Percentiles rank a stretch among this genome's conserved stretches.
These are phyloP conservation scores for Zymoseptoria pseudotritici DNA, from an alignment of 2,329 filamentous ascomycete species.

Conservation along the genomic window DNA sequence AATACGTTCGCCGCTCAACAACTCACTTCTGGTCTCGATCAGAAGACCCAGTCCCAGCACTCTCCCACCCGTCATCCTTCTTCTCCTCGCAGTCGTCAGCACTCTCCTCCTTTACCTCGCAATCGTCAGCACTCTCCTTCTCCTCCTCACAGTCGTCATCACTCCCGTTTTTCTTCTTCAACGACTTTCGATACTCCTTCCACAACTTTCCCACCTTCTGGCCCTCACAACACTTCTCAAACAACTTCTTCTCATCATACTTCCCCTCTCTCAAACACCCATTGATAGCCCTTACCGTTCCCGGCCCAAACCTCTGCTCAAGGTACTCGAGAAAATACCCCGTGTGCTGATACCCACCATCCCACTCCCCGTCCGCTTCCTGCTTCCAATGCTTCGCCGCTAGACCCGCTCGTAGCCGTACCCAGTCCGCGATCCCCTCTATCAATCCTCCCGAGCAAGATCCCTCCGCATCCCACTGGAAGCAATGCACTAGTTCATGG, in stretches of 20 bases:
- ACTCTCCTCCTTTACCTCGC: conserved; percentile 2
- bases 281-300: conserved; percentile 52
- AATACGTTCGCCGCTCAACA: not conserved
- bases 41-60: not conserved
- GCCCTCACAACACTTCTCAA: conserved; percentile 37
- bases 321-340: conserved; percentile 87
- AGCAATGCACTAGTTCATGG: conserved; percentile 93
- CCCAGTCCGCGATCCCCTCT: conserved; percentile 91
- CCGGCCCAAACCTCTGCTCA: conserved; percentile 54
- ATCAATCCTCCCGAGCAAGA: conserved; percentile 62
- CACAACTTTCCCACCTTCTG: conserved; percentile 61
- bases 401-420: conserved; percentile 65
- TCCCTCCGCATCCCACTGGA: conserved; percentile 64
- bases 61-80: not conserved
- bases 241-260: conserved; percentile 52
- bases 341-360: conserved; percentile 82
- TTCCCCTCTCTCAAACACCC: conserved; percentile 54
- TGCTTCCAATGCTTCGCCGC: conserved; percentile 77
- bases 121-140: not conserved
- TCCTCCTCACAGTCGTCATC: conserved; percentile 3
- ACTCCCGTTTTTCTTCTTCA: conserved; percentile 32
- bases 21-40: not conserved
- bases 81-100: not conserved
- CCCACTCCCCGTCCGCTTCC: conserved; percentile 59
- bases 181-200: conserved; percentile 57